Base-by-base conservation (phyloP, 2,329 filamentous ascomycete genomes). In the Clarireedia sp. region DNA sequence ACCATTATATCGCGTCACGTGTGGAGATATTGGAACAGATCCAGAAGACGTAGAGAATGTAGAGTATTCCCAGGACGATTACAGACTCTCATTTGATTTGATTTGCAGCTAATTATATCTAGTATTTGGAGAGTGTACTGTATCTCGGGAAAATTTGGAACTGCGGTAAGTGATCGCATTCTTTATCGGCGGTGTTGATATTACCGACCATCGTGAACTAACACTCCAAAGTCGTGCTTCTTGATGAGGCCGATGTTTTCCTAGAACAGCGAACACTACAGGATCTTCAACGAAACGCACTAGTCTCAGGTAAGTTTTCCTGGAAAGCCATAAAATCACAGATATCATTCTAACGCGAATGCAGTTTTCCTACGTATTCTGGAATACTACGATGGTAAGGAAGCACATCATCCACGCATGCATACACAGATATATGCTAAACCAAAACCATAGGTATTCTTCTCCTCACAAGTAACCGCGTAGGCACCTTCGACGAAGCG, bases 11-110 rank as follows among this genome's bases (percentile, higher is more conserved):
- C 73, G 71, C 23, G 71, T 81, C 48, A 73, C 72, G 58, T 85
- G 85, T 0, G 87, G 86, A 23, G 86, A 90, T 65, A 76, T 91
- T 0, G 87, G 87, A 26, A 72, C 81, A 1, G 78, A 84, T 48
- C 78, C 83, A 0, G 75, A 78, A 57, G 78, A 78, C 10, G 77
- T 91, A 0, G 87, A 91, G 67, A 56, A 33, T 9, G 29, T 33
- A 14, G 10, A 33, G 10, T 33, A 33, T 33, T 33, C 29, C 12
- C 29, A 33, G 29, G 29, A 33, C 9, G 29, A 4, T 9, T 33
- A 4, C 29, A 14, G 29, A 33, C 29, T 12, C 12, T 33, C 29
- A 1, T 12, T 33, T 33, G 29, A 14, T 33, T 33, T 14, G 29
- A 33, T 33, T 10, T 1, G 3, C 3, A 12, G 29, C 29, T 33